phyloP scores from a whole-genome alignment of 2,329 filamentous ascomycete genomes.

The Furcasterigmium furcatum region DNA sequence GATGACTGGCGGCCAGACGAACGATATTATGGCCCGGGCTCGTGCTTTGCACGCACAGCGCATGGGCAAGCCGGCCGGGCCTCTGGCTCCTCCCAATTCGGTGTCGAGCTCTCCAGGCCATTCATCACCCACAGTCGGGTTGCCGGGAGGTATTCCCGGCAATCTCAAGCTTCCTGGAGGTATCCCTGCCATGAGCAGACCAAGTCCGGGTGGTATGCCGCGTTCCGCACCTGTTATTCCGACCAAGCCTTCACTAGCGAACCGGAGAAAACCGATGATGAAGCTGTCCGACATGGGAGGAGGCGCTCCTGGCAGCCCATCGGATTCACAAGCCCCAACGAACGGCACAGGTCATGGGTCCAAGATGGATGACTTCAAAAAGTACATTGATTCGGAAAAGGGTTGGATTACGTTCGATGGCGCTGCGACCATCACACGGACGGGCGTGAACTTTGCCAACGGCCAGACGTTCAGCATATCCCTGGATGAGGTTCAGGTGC shows the following conservation, averaged over 20 bases:
- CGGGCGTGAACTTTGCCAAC: conserved; percentile 88
- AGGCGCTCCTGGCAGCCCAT: conserved; percentile 8
- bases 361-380: conserved; percentile 58
- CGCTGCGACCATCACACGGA: conserved; percentile 83
- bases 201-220: conserved; percentile 43
- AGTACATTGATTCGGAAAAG: conserved; percentile 88
- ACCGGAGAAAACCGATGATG: conserved; percentile 61
- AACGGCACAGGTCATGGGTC: conserved; percentile 37
- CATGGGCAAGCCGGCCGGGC: conserved; percentile 31
- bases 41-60: conserved; percentile 43
- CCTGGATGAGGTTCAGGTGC: conserved; percentile 87
- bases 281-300: conserved; percentile 53
- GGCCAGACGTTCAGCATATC: conserved; percentile 92
- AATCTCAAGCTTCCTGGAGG: conserved; percentile 37
- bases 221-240: conserved; percentile 51
- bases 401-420: conserved; percentile 91
- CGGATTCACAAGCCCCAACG: conserved; percentile 15
- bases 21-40: conserved; percentile 43
- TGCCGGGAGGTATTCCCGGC: conserved; percentile 39
- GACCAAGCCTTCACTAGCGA: conserved; percentile 49
- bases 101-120: conserved; percentile 22
- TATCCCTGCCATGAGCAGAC: conserved; percentile 39
- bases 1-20: conserved; percentile 26
- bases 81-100: conserved; percentile 19
- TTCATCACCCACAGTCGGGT: conserved; percentile 19